phyloP scores from a whole-genome alignment of 768 basidiomycete species.

The Lyophyllum atratum region DNA sequence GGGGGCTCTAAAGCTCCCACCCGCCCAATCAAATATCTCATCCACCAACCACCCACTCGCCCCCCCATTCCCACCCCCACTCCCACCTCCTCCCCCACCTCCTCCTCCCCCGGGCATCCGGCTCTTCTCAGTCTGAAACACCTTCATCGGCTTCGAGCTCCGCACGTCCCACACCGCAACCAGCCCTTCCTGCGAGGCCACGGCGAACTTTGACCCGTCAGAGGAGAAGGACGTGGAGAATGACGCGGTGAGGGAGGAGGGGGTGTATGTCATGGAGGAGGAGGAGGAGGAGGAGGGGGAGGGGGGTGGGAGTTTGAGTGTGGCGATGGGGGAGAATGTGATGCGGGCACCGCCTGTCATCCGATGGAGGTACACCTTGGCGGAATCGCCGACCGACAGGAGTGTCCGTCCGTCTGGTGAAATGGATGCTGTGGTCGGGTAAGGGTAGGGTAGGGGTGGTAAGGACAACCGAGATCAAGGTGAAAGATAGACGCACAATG shows the following conservation, averaged over 20 bases:
- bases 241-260: constrained; percentile 61
- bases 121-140: constrained; percentile 60
- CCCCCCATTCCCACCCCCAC: constrained; percentile 28
- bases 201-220: constrained; percentile 78
- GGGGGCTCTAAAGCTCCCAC: constrained; percentile 57
- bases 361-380: constrained; percentile 80
- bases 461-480: constrained; percentile 4
- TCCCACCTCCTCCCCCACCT: too few relatives aligned
- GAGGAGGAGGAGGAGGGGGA: constrained; percentile 59
- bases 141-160: constrained; percentile 68
- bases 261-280: constrained; percentile 37
- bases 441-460: background rate
- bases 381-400: constrained; percentile 89
- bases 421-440: constrained; percentile 65
- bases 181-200: constrained; percentile 80
- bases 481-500: constrained; percentile 57
- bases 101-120: constrained; percentile 23
- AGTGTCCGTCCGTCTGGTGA: constrained; percentile 87
- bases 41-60: constrained; percentile 59
- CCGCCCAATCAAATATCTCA: constrained; percentile 70
- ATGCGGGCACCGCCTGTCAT: constrained; percentile 65
- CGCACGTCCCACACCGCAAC: constrained; percentile 85
- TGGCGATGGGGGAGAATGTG: constrained; percentile 65
- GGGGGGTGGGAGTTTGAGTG: constrained; percentile 67
- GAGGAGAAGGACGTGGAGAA: constrained; percentile 81